Conservation (phyloP, 2,329 filamentous ascomycete species). For the Botrytis aclada region DNA sequence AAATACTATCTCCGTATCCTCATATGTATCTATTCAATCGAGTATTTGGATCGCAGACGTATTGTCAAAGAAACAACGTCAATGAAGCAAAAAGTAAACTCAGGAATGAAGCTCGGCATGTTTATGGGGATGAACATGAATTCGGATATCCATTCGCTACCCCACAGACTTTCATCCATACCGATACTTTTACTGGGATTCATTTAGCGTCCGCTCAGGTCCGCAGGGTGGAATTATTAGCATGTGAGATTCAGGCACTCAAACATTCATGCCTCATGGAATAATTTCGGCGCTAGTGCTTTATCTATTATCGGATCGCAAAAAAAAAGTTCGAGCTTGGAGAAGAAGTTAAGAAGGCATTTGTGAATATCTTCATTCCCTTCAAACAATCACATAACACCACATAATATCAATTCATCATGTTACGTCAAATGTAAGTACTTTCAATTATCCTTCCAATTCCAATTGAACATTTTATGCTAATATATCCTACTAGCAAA, state of each 20-base stretch:
- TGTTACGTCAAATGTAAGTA: constrained; percentile 39
- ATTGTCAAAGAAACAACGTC: constrained; percentile 2
- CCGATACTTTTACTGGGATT: background rate
- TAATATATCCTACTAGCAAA: constrained; percentile 46
- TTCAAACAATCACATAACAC: constrained; percentile 17
- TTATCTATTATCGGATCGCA: constrained; percentile 27
- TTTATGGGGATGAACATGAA: constrained; percentile 14
- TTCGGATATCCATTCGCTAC: constrained; percentile 22
- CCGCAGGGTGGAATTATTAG: constrained; percentile 17
- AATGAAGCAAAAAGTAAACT: constrained; percentile 10
- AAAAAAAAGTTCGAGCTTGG: constrained; percentile 22
- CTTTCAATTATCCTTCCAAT: background rate
- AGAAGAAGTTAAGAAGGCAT: constrained; percentile 23
- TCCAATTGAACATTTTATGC: background rate
- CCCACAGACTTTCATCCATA: constrained; percentile 21
- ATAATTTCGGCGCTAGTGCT: constrained; percentile 15
- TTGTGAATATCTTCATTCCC: constrained; percentile 19
- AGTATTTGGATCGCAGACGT: background rate
- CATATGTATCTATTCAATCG: background rate
- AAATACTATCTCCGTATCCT: background rate
- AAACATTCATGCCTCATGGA: background rate
- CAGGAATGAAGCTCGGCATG: constrained; percentile 25
- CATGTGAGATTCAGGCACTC: constrained; percentile 26
- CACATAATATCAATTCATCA: constrained; percentile 29
- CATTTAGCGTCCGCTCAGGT: constrained; percentile 14